These are phyloP conservation scores for Tetrastigma voinierianum DNA, from an alignment of 164 flowering plant genomes.

Conservation along the genomic window DNA sequence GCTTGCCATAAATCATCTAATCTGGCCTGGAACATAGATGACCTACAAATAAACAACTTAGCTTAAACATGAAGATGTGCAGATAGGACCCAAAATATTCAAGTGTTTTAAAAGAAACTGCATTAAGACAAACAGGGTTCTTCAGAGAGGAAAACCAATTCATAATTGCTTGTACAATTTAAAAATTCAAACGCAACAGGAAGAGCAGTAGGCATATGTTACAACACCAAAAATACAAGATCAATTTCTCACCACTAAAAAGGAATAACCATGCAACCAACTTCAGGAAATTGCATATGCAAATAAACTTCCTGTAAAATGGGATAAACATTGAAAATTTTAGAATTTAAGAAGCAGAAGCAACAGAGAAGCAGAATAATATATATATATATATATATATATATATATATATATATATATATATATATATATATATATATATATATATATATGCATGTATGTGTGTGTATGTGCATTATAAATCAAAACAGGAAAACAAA, in stretches of 20 bases:
- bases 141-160: background rate
- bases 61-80: background rate
- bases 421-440: background rate
- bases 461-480: no score
- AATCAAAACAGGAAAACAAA: no score
- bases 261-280: constrained; percentile 10
- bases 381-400: background rate
- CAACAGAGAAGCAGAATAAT: background rate
- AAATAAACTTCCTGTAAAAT: constrained; percentile 58
- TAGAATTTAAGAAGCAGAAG: background rate
- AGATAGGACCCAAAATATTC: background rate
- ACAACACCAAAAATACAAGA: background rate
- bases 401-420: no score
- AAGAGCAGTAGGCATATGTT: background rate
- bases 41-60: constrained; percentile 23
- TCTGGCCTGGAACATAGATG: constrained; percentile 15
- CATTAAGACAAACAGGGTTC: background rate
- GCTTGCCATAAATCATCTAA: constrained; percentile 19
- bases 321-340: constrained; percentile 6
- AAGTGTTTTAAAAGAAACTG: background rate
- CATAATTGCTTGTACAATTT: no score
- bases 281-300: constrained; percentile 66
- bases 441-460: no score
- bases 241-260: constrained; percentile 33
- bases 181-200: no score